Base-by-base conservation (phyloP, 805 yeast species). In the Wickerhamomyces queroliae region DNA sequence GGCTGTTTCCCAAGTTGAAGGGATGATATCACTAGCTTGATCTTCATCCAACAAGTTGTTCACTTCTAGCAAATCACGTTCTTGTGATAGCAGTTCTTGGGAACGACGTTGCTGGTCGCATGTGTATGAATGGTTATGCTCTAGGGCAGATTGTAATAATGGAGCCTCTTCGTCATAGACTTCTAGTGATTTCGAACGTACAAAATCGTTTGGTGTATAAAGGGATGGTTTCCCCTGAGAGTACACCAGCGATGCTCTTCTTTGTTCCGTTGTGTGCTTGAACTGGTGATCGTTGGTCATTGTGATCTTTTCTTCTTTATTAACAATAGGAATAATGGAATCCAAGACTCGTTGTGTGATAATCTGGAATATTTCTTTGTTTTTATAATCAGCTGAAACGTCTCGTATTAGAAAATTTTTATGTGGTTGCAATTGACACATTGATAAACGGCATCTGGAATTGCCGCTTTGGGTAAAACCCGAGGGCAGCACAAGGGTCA, bases 1-100 rank as follows among this genome's bases (percentile, higher is more conserved):
- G 2, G 56, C 55, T 3, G 47, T 47, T 39, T 51, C 56, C 59
- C 59, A 54, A 8, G 52, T 46, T 7, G 46, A 44, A 6, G 41
- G 44, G 4, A 54, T 46, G 1, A 39, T 36, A 11, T 33, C 35
- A 5, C 17, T 9, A 12, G 24, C 27, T 8, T 45, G 31, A 17
- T 44, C 50, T 1, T 44, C 40, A 6, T 42, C 41, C 2, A 38
- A 17, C 2, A 54, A 39, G 15, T 51, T 45, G 38, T 54, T 54
- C 25, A 44, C 53, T 28, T 40, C 25, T 7, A 53, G 30, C 11
- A 54, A 24, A 12, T 52, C 52, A 18, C 55, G 34, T 40, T 53
- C 57, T 33, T 52, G 53, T 2, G 39, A 37, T 3, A 47, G 29
- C 5, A 53, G 34, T 33, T 50, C 51, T 4, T 23, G 20, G 7